Evolutionary conservation across 257 asterid genomes (phyloP).

Genomic region (Solanum commersonii): DNA sequence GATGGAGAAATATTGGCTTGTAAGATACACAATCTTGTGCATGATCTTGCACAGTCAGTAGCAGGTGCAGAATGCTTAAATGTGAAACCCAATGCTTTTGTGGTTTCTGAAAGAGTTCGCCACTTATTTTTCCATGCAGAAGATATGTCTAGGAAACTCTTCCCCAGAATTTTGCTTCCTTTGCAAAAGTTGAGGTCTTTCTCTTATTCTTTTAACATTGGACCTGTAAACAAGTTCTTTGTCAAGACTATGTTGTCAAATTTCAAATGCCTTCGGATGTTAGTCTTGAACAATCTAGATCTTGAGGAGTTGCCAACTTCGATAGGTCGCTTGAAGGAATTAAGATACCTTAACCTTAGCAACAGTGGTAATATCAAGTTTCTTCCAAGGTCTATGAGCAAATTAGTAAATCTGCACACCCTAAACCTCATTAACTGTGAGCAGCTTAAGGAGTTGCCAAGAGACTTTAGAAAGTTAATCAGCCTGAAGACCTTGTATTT

Average conservation of each 20-base stretch:
- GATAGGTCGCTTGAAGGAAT: conserved; percentile 20
- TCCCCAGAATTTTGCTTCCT: conserved; percentile 11
- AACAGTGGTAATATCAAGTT: conserved; percentile 18
- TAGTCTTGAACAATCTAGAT: conserved; percentile 22
- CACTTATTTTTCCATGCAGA: conserved; percentile 25
- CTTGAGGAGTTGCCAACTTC: conserved; percentile 36
- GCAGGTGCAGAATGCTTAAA: conserved; percentile 31
- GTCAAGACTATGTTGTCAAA: conserved; percentile 7
- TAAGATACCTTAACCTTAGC: conserved; percentile 30
- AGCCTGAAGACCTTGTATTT: conserved; percentile 31
- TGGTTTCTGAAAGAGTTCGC: conserved; percentile 15
- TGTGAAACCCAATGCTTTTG: conserved; percentile 7
- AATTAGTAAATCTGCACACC: conserved; percentile 37
- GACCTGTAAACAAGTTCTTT: conserved; percentile 11
- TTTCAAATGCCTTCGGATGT: conserved; percentile 22
- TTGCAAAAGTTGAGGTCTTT: conserved; percentile 30
- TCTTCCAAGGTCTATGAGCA: conserved; percentile 30
- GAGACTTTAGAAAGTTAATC: conserved; percentile 9
- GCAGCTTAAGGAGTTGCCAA: conserved; percentile 23
- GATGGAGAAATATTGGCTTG: conserved; percentile 49
- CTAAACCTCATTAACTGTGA: conserved; percentile 44
- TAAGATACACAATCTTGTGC: conserved; percentile 46
- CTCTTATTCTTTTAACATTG: conserved; percentile 17
- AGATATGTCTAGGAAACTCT: conserved; percentile 8
- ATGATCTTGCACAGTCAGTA: conserved; percentile 46